Conservation (phyloP, 1,284 basidiomycete species). For the Sporisorium exsertum region DNA sequence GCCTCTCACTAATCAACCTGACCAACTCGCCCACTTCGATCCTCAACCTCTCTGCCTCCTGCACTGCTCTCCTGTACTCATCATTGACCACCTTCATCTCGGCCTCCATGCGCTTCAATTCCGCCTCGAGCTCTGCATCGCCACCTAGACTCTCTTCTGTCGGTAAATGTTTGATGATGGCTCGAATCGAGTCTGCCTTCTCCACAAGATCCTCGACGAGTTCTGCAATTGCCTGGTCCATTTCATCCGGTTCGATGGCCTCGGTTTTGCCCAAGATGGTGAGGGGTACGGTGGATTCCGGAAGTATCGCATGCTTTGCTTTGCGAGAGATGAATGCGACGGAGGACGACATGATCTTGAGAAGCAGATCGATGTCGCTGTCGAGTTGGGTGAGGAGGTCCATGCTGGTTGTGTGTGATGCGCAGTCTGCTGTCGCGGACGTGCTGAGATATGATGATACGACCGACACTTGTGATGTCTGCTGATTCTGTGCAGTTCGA, state of each 20-base stretch:
- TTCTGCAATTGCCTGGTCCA: constrained; percentile 37
- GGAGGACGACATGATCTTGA: constrained; percentile 60
- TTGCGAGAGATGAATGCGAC: constrained; percentile 59
- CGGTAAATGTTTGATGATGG: constrained; percentile 44
- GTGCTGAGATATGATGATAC: too few relatives aligned
- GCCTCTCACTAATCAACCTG: constrained; percentile 6
- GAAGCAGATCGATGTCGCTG: constrained; percentile 47
- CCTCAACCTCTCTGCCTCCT: constrained; percentile 23
- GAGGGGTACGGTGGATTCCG: constrained; percentile 43
- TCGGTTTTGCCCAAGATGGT: constrained; percentile 55
- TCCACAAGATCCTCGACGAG: constrained; percentile 49
- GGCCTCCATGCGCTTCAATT: constrained; percentile 13
- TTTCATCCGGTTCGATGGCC: constrained; percentile 31
- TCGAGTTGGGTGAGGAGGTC: constrained; percentile 56
- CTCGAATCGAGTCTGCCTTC: constrained; percentile 45
- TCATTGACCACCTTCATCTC: constrained; percentile 32
- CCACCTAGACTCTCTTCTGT: constrained; percentile 7
- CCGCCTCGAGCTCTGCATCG: constrained; percentile 15
- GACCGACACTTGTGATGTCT: too few relatives aligned
- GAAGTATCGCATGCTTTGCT: constrained; percentile 38
- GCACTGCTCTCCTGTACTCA: constrained; percentile 31
- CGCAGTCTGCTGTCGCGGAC: background rate
- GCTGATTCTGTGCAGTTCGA: too few relatives aligned
- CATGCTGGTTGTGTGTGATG: constrained; percentile 23
- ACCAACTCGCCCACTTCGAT: constrained; percentile 25